phyloP scores from a whole-genome alignment of 768 basidiomycete species.

The Vararia minispora region DNA sequence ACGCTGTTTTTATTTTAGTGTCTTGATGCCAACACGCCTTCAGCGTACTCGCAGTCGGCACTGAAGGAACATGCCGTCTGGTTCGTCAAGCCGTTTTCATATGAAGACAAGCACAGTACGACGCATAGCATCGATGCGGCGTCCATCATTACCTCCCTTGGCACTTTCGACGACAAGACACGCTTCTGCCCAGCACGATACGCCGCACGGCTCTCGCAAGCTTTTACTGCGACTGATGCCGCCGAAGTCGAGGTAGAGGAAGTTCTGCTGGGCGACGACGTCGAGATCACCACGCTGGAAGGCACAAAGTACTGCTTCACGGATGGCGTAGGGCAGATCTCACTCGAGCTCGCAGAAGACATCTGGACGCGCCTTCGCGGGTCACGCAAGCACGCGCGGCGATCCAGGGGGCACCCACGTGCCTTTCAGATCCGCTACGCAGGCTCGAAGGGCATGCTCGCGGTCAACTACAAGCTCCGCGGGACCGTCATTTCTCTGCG shows the following conservation, averaged over 20 bases:
- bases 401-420: conserved; percentile 27
- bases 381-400: conserved; percentile 26
- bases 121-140: conserved; percentile 25
- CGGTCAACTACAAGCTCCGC: conserved; percentile 40
- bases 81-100: conserved; percentile 60
- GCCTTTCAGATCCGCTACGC: conserved; percentile 51
- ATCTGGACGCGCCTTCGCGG: conserved; percentile 33
- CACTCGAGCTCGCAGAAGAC: conserved; percentile 36
- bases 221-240: conserved; percentile 65
- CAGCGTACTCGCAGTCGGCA: conserved; percentile 68
- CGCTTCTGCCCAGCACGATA: conserved; percentile 58
- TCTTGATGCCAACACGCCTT: too few relatives aligned
- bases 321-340: conserved; percentile 62
- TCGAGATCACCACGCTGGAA: too few relatives aligned
- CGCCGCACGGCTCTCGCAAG: conserved; percentile 64
- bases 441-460: conserved; percentile 58
- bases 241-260: conserved; percentile 29
- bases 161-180: conserved; percentile 41
- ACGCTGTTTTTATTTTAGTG: too few relatives aligned
- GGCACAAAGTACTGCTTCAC: conserved; percentile 49
- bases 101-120: conserved; percentile 17
- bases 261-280: conserved; percentile 33
- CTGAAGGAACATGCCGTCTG: conserved; percentile 45
- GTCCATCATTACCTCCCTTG: conserved; percentile 43
- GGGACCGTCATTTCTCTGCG: conserved; percentile 43